Evolutionary conservation across 805 yeast genomes (phyloP), one percentile per base, ranked within the genome.

Genomic region (Ogataea henricii): DNA sequence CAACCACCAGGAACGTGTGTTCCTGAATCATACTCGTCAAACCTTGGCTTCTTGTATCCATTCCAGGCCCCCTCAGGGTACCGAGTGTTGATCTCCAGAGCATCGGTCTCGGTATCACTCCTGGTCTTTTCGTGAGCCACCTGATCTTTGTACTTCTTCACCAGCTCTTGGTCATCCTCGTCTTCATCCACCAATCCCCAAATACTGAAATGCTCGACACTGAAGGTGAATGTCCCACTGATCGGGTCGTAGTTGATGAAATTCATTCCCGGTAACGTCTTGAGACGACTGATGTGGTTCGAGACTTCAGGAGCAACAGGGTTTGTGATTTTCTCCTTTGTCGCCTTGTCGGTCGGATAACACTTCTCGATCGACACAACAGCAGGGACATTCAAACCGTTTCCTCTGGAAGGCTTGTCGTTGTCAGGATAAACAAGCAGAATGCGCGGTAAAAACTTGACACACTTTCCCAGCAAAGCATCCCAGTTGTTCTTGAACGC

Each of bases 121-220:
- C 52, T 58, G 44, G 58, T 55, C 47, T 56, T 47, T 30, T 60
- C 63, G 17, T 43, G 46, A 39, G 52, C 47, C 38, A 65, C 64
- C 48, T 66, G 67, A 39, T 59, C 57, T 10, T 56, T 50, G 51
- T 62, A 68, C 38, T 53, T 65, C 47, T 48, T 53, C 44, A 62
- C 63, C 18, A 74, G 66, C 21, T 75, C 77, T 9, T 71, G 74
- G 53, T 82, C 89, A 35, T 79, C 73, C 32, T 77, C 78, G 12
- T 72, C 83, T 21, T 84, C 89, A 54, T 83, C 87, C 14, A 85
- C 76, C 32, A 94, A 68, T 6, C 98, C 98, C 97, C 97, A 94
- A 5, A 87, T 80, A 70, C 96, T 89, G 60, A 94, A 94, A 70
- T 94, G 99, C 56, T 86, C 82, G 7, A 91, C 97, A 56, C 74